These are phyloP conservation scores for Xenoacremonium recifei DNA, from an alignment of 2,329 filamentous ascomycete genomes.

Conservation along the genomic window DNA sequence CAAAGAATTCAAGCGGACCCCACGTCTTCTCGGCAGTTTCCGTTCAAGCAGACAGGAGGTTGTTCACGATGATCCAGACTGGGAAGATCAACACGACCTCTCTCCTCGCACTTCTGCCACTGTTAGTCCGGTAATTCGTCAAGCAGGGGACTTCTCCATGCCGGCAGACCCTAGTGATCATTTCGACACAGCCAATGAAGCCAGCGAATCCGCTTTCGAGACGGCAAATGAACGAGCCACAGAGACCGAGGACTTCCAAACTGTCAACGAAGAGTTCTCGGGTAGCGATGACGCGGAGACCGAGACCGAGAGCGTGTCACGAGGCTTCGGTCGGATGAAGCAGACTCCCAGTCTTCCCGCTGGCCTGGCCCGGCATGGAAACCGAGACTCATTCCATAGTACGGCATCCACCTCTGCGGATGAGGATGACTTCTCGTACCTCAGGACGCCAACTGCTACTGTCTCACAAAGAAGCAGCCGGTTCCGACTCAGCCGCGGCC, in stretches of 20 bases:
- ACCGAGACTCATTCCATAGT: constrained; percentile 73
- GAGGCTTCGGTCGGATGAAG: constrained; percentile 41
- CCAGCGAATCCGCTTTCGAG: constrained; percentile 62
- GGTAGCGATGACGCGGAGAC: constrained; percentile 84
- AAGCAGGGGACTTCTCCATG: constrained; percentile 8
- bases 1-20: constrained; percentile 75
- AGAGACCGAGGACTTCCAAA: constrained; percentile 94
- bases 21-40: constrained; percentile 72
- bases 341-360: constrained; percentile 42
- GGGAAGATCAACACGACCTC: constrained; percentile 72
- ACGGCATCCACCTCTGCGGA: constrained; percentile 85
- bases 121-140: constrained; percentile 16
- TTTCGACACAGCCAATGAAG: constrained; percentile 82
- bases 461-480: constrained; percentile 65
- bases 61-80: constrained; percentile 76
- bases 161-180: constrained; percentile 59
- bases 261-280: constrained; percentile 75
- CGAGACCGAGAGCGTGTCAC: constrained; percentile 72
- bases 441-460: constrained; percentile 61
- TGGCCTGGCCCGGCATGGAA: constrained; percentile 39
- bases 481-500: constrained; percentile 65
- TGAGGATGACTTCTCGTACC: constrained; percentile 58
- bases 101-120: constrained; percentile 25
- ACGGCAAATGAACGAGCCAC: constrained; percentile 77
- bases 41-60: constrained; percentile 77